phyloP scores from a whole-genome alignment of 495 filamentous ascomycete genomes.

The Bathelium albidoporum region DNA sequence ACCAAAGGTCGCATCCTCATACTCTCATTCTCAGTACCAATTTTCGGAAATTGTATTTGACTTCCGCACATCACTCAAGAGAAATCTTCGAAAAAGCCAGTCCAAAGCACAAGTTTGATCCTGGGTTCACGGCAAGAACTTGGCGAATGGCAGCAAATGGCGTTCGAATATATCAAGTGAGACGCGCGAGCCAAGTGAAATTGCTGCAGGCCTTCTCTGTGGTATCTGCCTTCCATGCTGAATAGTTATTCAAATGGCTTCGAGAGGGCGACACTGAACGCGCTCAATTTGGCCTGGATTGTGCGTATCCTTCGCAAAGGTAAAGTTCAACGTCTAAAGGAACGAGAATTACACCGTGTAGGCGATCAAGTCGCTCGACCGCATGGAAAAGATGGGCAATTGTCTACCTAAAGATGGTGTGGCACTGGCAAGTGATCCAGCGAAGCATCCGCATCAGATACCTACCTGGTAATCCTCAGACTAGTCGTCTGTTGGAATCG shows the following conservation, averaged over 20 bases:
- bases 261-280: neutral
- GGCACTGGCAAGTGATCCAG: neutral
- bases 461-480: neutral
- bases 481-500: neutral
- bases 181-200: neutral
- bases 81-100: neutral
- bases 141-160: neutral
- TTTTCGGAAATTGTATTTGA: neutral
- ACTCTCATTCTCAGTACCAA: neutral
- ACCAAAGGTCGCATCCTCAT: neutral
- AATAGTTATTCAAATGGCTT: neutral
- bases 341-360: neutral
- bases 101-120: neutral
- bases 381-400: neutral
- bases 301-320: neutral
- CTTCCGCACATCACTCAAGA: neutral
- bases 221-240: neutral
- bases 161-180: neutral
- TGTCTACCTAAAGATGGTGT: neutral
- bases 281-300: neutral
- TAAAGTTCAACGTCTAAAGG: neutral
- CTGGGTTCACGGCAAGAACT: neutral
- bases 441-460: neutral
- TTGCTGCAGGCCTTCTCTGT: neutral
- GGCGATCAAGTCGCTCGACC: neutral